These are phyloP conservation scores for Ophiosphaerella herpotricha DNA, from an alignment of 2,329 filamentous ascomycete genomes.

Conservation along the genomic window DNA sequence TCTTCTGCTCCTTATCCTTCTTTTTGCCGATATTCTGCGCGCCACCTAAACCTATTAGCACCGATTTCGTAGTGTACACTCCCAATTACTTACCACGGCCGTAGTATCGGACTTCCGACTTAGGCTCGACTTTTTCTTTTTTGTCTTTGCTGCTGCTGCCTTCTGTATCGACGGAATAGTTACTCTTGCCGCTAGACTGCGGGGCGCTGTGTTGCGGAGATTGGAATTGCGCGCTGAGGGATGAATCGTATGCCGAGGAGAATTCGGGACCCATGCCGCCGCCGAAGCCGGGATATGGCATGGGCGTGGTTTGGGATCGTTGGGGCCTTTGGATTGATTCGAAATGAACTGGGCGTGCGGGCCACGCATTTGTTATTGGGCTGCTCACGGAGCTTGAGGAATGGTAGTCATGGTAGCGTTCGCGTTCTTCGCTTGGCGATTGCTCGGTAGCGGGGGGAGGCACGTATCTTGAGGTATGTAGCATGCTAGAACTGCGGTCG, in stretches of 20 bases:
- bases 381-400: conserved; percentile 33
- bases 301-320: conserved; percentile 22
- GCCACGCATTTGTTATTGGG: conserved; percentile 21
- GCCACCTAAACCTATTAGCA: conserved; percentile 47
- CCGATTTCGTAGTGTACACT: conserved; percentile 18
- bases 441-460: conserved; percentile 29
- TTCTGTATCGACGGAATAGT: conserved; percentile 45
- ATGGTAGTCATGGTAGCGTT: conserved; percentile 35
- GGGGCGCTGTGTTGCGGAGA: conserved; percentile 16
- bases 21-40: conserved; percentile 61
- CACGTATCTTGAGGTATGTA: conserved; percentile 26
- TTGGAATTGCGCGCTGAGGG: conserved; percentile 33
- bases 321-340: conserved; percentile 35
- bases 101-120: conserved; percentile 57
- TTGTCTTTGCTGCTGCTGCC: conserved; percentile 41
- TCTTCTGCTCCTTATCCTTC: conserved; percentile 52
- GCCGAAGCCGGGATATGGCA: conserved; percentile 29
- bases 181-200: conserved; percentile 47
- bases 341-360: conserved; percentile 30
- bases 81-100: conserved; percentile 56
- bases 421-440: conserved; percentile 29
- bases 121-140: conserved; percentile 53
- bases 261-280: conserved; percentile 33
- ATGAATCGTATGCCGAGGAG: conserved; percentile 37
- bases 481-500: conserved; percentile 35